Conservation (phyloP, 345 rosid species). For the Citrus unshiu region DNA sequence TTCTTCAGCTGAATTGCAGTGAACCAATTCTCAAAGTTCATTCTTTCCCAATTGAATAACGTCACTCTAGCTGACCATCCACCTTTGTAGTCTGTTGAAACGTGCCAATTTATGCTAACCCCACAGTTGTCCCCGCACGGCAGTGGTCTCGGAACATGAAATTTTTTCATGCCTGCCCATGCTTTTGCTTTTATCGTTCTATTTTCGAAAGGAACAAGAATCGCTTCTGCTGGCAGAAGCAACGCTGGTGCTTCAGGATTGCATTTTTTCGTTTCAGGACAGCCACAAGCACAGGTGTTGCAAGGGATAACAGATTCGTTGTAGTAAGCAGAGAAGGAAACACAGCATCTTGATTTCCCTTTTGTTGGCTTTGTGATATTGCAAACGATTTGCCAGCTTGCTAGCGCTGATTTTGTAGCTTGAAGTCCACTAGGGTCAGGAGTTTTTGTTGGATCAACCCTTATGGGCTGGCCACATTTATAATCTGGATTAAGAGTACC, state of each 20-base stretch:
- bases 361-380: constrained; percentile 35
- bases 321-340: constrained; percentile 55
- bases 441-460: constrained; percentile 34
- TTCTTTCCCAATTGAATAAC: constrained; percentile 37
- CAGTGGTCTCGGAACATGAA: constrained; percentile 23
- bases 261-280: constrained; percentile 32
- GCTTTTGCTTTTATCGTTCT: constrained; percentile 32
- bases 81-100: constrained; percentile 24
- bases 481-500: constrained; percentile 37
- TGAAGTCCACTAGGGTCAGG: constrained; percentile 40
- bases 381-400: constrained; percentile 60
- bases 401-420: constrained; percentile 30
- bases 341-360: constrained; percentile 42
- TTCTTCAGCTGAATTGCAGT: constrained; percentile 28
- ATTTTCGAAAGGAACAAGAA: constrained; percentile 46
- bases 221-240: constrained; percentile 33
- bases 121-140: constrained; percentile 49
- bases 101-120: constrained; percentile 43
- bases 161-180: constrained; percentile 27
- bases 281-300: constrained; percentile 53
- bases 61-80: constrained; percentile 45
- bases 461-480: constrained; percentile 41
- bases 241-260: constrained; percentile 30
- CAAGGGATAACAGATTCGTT: constrained; percentile 53
- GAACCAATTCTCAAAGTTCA: constrained; percentile 36